Base-by-base conservation (phyloP, 78 protist species). In the Parvularia atlantis region DNA sequence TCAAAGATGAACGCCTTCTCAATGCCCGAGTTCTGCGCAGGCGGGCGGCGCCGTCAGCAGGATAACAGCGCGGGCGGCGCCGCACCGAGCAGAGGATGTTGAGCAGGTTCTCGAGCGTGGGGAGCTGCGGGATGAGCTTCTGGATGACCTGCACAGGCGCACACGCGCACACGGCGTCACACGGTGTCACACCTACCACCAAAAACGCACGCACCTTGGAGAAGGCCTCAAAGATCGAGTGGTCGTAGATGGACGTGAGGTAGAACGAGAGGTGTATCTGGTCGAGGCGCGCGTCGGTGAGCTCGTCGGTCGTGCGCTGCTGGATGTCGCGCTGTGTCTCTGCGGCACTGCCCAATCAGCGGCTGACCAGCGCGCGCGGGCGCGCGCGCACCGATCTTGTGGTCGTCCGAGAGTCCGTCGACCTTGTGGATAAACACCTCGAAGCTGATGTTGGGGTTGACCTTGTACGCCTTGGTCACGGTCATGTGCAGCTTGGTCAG, bases 361-460 rank as follows among this genome's bases (percentile, higher is more conserved):
- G 44, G 62, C 60, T 17, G 9, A 17, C 28, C 31, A 58, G 10
- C 10, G 7, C 46, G 46, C 19, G 19, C 46, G 19, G 46, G 19
- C 46, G 46, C 46, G 9, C 9, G 9, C 46, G 46, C 46, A 72
- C 75, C 85, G 17, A 82, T 83, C 73, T 88, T 88, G 63, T 77
- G 81, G 58, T 91, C 96, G 75, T 88, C 94, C 5, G 90, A 53
- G 40, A 89, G 78, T 10, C 93, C 88, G 66, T 91, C 94, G 19
- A 89, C 92, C 69, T 95, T 95, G 73, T 95, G 98, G 60, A 95
- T 90, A 50, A 95, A 85, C 35, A 95, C 92, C 75, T 95, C 97
- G 60, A 93, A 91, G 37, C 35, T 69, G 52, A 93, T 87, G 58
- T 48, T 9, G 65, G 83, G 82, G 60, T 91, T 89, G 57, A 88